Evolutionary conservation across 371 early-diverging fungal species (phyloP).

Genomic region (Mucor irregularis): DNA sequence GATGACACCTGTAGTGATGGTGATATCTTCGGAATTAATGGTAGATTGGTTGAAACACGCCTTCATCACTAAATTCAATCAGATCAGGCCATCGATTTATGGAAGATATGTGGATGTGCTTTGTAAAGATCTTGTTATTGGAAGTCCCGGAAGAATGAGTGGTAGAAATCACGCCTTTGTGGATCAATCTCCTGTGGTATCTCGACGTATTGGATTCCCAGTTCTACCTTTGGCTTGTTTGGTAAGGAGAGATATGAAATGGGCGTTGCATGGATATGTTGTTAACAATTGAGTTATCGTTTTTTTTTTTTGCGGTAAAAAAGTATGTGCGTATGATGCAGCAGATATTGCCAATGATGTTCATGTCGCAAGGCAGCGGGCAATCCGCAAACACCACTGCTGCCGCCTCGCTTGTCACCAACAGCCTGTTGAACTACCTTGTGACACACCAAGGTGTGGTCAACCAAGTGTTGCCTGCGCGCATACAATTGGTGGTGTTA

Average conservation of each 20-base stretch:
- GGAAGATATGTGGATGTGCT: slow-evolving; percentile 83
- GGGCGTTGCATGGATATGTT: too few relatives aligned
- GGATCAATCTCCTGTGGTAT: slow-evolving; percentile 87
- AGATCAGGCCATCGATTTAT: slow-evolving; percentile 88
- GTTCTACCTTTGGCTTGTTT: slow-evolving; percentile 88
- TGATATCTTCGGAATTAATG: slow-evolving; percentile 85
- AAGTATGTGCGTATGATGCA: slow-evolving; percentile 65
- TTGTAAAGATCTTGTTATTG: slow-evolving; percentile 83
- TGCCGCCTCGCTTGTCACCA: slow-evolving; percentile 23
- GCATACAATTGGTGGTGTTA: slow-evolving; percentile 28
- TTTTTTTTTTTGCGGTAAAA: not conserved
- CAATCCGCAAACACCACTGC: slow-evolving; percentile 7
- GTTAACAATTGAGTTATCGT: not conserved
- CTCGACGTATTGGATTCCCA: slow-evolving; percentile 90
- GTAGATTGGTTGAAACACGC: slow-evolving; percentile 99
- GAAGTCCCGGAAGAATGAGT: slow-evolving; percentile 51
- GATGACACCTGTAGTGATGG: slow-evolving; percentile 81
- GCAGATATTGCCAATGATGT: slow-evolving; percentile 72
- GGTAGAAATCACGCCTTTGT: slow-evolving; percentile 56
- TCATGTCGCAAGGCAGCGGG: slow-evolving; percentile 29
- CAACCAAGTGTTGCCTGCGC: slow-evolving; percentile 28
- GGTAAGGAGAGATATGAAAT: slow-evolving; percentile 52
- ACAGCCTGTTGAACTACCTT: slow-evolving; percentile 22
- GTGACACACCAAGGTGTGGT: slow-evolving; percentile 26
- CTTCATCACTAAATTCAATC: slow-evolving; percentile 96